phyloP scores from a whole-genome alignment of 2,329 filamentous ascomycete genomes.

The Ophiostoma pallidulum region DNA sequence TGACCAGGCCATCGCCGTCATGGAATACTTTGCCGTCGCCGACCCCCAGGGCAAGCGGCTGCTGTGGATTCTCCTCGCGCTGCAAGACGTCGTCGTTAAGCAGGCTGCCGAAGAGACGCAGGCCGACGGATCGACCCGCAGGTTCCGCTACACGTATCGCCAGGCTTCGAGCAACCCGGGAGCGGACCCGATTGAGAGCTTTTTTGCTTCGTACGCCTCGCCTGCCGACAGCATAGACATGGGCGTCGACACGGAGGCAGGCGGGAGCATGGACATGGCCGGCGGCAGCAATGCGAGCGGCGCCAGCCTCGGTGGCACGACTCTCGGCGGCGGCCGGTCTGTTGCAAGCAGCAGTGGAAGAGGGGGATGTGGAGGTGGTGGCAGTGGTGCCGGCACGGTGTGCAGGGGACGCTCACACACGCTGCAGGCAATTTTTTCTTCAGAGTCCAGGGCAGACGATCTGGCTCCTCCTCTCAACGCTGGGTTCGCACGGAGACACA shows the following conservation, averaged over 20 bases:
- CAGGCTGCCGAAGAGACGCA: constrained; percentile 11
- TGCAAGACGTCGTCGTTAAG: constrained; percentile 32
- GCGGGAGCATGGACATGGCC: not conserved
- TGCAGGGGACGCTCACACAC: too few species aligned
- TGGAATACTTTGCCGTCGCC: constrained; percentile 37
- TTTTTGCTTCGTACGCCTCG: constrained; percentile 10
- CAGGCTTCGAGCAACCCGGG: constrained; percentile 1
- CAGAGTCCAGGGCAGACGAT: too few species aligned
- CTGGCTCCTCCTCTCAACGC: too few species aligned
- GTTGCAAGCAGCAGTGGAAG: too few species aligned
- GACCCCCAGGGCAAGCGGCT: constrained; percentile 42
- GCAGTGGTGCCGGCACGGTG: too few species aligned
- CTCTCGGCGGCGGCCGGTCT: too few species aligned
- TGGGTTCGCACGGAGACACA: too few species aligned
- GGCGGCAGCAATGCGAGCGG: not conserved
- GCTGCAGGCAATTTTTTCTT: too few species aligned
- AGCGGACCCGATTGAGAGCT: constrained; percentile 20
- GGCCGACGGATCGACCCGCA: not conserved
- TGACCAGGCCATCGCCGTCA: constrained; percentile 35
- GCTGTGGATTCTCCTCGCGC: constrained; percentile 39
- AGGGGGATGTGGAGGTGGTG: too few species aligned
- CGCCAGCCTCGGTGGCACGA: too few species aligned
- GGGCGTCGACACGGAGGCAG: too few species aligned
- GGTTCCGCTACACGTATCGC: constrained; percentile 16
- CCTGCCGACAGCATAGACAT: not conserved